Conservation (phyloP, 352 stramenopile species). For the Lagenidium giganteum region DNA sequence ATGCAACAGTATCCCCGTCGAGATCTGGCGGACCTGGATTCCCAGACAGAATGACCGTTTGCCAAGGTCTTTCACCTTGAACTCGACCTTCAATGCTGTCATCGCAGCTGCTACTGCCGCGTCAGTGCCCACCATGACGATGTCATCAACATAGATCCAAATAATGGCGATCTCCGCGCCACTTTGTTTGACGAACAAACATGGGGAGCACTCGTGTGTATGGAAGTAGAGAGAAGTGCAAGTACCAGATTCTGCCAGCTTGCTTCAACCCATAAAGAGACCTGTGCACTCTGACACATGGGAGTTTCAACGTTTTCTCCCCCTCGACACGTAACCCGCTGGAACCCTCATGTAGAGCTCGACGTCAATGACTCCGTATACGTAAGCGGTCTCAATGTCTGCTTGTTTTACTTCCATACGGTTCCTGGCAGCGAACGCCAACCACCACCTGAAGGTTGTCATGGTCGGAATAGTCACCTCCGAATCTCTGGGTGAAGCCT, state of each 20-base stretch:
- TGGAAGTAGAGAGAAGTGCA: too few species aligned
- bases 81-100: constrained; percentile 12
- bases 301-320: constrained; percentile 6
- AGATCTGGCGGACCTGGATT: constrained; percentile 11
- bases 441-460: constrained; percentile 14
- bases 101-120: too few species aligned
- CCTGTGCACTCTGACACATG: constrained; percentile 9
- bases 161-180: too few species aligned
- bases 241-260: too few species aligned
- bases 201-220: too few species aligned
- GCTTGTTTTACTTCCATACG: constrained; percentile 8
- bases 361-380: constrained; percentile 13
- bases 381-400: constrained; percentile 16
- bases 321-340: constrained; percentile 14
- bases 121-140: too few species aligned
- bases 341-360: constrained; percentile 15
- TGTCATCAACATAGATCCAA: too few species aligned
- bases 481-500: constrained; percentile 12
- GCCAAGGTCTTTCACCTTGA: constrained; percentile 15
- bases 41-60: constrained; percentile 12
- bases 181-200: too few species aligned
- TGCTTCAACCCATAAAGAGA: constrained; percentile 13
- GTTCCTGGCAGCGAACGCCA: constrained; percentile 14
- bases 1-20: constrained; percentile 13
- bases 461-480: constrained; percentile 15